Evolutionary conservation across 306 rosid genomes (phyloP), one percentile per base, ranked within the genome.

Genomic region (Comarum palustre): DNA sequence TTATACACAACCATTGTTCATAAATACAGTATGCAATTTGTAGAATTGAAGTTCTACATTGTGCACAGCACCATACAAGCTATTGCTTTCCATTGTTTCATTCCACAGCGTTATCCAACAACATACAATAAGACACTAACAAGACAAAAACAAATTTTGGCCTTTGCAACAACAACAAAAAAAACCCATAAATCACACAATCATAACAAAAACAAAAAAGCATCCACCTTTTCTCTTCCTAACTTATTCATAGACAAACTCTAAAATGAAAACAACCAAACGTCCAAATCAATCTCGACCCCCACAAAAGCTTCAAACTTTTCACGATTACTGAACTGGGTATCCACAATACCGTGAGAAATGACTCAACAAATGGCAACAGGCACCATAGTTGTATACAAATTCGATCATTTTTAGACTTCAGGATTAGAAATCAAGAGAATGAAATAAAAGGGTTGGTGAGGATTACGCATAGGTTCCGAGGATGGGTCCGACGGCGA

Each of bases 401-500:
- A 42, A 14, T 8, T 12, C 2, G 1, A 41, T 22, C 70, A 66
- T 22, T 66, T 41, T 5, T 22, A 48, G 51, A 12, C 5, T 47
- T 48, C 54, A 48, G 0, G 2, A 16, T 48, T 45, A 13, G 1
- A 45, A 22, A 31, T 14, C 62, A 61, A 24, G 10, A 24, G 4
- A 34, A 17, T 2, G 3, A 3, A 20, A 9, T 32, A 38, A 24
- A 64, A 13, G 39, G 17, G 13, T 3, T 32, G 38, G 73, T 67
- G 70, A 62, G 11, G 1, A 27, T 51, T 81, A 88, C 90, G 89
- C 0, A 86, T 83, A 83, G 62, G 80, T 74, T 14, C 90, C 94
- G 45, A 88, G 60, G 76, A 90, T 67, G 17, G 96, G 94, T 22
- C 50, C 63, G 65, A 90, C 78, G 39, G 87, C 85, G 64, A 90